Conservation (phyloP, 306 rosid species). For the Sicyos edulis region DNA sequence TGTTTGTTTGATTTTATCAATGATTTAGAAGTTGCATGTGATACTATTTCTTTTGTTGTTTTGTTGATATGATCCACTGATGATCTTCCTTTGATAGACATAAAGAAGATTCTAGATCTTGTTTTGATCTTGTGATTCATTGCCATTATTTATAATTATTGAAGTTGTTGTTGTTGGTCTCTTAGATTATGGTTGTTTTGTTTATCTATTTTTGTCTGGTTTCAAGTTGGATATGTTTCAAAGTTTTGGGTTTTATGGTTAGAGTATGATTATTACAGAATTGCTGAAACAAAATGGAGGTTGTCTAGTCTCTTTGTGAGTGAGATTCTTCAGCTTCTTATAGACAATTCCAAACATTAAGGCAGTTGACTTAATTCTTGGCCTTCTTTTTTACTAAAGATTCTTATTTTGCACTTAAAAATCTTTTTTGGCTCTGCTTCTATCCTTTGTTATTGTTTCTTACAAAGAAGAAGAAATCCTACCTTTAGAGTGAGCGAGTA, state of each 20-base stretch:
- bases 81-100: constrained; percentile 6
- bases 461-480: background rate
- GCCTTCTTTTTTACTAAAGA: background rate
- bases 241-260: constrained; percentile 7
- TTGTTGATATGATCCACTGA: background rate
- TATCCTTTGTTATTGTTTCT: too few species aligned
- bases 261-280: background rate
- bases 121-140: background rate
- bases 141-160: background rate
- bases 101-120: constrained; percentile 11
- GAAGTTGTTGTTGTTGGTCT: constrained; percentile 3
- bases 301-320: too few species aligned
- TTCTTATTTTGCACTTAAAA: background rate
- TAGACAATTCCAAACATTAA: too few species aligned
- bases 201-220: background rate
- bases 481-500: too few species aligned
- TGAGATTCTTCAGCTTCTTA: background rate
- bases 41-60: background rate
- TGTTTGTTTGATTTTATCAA: background rate
- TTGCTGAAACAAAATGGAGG: too few species aligned
- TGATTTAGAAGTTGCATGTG: background rate
- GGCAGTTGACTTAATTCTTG: too few species aligned
- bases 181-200: background rate
- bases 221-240: background rate
- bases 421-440: background rate